phyloP scores from a whole-genome alignment of 2,329 filamentous ascomycete genomes.

The Monilinia vaccinii-corymbosi region DNA sequence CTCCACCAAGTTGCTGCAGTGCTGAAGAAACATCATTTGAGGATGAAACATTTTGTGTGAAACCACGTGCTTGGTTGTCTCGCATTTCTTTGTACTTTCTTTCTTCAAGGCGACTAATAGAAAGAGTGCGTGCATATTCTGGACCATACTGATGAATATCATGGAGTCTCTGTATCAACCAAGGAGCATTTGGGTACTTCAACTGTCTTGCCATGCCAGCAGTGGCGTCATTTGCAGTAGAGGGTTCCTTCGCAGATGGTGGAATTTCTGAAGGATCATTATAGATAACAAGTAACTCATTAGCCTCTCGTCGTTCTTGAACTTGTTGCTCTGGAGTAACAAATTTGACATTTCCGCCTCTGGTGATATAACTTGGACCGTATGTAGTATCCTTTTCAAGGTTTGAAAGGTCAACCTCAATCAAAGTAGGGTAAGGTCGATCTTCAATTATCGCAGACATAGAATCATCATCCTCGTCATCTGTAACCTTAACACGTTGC shows the following conservation, averaged over 20 bases:
- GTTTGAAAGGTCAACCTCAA: conserved; percentile 36
- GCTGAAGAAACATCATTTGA: conserved; percentile 13
- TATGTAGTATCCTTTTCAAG: conserved; percentile 32
- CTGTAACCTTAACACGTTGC: conserved; percentile 39
- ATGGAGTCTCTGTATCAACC: conserved; percentile 24
- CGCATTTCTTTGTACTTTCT: conserved; percentile 17
- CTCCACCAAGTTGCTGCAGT: conserved; percentile 16
- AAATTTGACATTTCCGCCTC: conserved; percentile 43
- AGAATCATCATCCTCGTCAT: conserved; percentile 42
- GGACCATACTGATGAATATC: conserved; percentile 26
- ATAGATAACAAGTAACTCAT: conserved; percentile 46
- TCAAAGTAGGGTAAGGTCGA: conserved; percentile 43
- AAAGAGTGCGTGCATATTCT: conserved; percentile 21
- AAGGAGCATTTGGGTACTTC: conserved; percentile 22
- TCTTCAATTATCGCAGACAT: conserved; percentile 33
- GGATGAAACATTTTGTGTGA: conserved; percentile 2
- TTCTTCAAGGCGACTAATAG: conserved; percentile 2
- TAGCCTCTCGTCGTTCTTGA: conserved; percentile 48
- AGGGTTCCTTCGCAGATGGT: conserved; percentile 28
- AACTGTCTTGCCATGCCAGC: conserved; percentile 14
- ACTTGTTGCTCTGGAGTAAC: conserved; percentile 46
- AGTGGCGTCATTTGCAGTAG: conserved; percentile 11
- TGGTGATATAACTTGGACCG: conserved; percentile 41
- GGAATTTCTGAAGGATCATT: conserved; percentile 29
- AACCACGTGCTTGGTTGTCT: conserved; percentile 7